Evolutionary conservation across 2,329 filamentous ascomycete species (phyloP).

Genomic region (Exophiala dermatitidis): DNA sequence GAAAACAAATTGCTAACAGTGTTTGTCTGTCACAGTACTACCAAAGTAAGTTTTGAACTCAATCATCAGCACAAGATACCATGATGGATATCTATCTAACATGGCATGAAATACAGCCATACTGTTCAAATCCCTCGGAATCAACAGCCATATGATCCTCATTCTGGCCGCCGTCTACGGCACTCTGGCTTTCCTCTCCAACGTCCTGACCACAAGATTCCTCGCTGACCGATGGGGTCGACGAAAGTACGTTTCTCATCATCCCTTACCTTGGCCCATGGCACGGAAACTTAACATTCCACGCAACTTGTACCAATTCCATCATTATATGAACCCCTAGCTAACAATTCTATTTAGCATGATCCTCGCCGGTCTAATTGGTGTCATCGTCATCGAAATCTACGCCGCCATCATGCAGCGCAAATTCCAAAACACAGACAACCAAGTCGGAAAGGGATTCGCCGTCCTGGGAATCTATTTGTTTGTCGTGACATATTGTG

Average conservation of each 20-base stretch:
- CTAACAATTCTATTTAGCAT: conserved; percentile 36
- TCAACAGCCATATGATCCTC: conserved; percentile 38
- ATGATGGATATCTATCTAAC: not conserved
- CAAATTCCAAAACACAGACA: conserved; percentile 49
- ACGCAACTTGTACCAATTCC: not conserved
- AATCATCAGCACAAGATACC: not conserved
- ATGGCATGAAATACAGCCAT: conserved; percentile 47
- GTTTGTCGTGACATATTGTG: conserved; percentile 51
- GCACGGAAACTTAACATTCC: not conserved
- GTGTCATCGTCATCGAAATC: conserved; percentile 51
- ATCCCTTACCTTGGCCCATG: not conserved
- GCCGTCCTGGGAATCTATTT: conserved; percentile 54
- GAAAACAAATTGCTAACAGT: not conserved
- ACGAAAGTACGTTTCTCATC: conserved; percentile 35
- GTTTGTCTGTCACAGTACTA: conserved; percentile 43
- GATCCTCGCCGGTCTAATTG: conserved; percentile 48
- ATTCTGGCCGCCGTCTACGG: conserved; percentile 80
- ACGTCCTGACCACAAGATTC: conserved; percentile 46
- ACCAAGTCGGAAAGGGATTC: conserved; percentile 52
- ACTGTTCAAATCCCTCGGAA: conserved; percentile 57
- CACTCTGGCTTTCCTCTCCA: conserved; percentile 87
- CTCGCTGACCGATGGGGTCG: conserved; percentile 54
- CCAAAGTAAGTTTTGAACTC: conserved; percentile 44
- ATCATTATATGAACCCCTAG: not conserved
- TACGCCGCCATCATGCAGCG: conserved; percentile 55